Evolutionary conservation across 2,329 filamentous ascomycete genomes (phyloP), one percentile per base, ranked within the genome.

Genomic region (Cryphonectria nitschkei): DNA sequence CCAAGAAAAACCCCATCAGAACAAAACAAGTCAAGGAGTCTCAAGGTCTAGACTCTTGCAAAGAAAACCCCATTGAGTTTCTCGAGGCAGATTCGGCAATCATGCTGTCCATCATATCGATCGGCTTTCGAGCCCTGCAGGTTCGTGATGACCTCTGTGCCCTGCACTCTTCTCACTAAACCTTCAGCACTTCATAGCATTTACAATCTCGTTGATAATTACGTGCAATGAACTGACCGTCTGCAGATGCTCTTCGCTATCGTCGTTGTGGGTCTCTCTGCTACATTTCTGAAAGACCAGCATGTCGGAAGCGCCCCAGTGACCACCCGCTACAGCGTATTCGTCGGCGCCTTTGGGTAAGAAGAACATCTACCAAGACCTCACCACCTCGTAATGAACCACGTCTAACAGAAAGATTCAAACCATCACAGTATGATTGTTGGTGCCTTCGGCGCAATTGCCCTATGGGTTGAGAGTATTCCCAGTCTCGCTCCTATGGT

Each of bases 291-390:
- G 34, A 80, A 80, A 68, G 75, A 29, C 39, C 61, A 41, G 34
- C 39, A 46, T 62, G n/a, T 64, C 34, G 77, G 76, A 54, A 72
- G 67, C 13, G 74, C 76, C 1, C 78, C 79, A 0, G 67, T 76
- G 22, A 77, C 79, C 65, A 80, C 78, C 2, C 77, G 78, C 5
- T 80, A 79, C 70, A 76, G 75, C 61, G 76, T 75, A 72, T 80
- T 80, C 69, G 74, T 75, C 1, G 79, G 79, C 34, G 79, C 77
- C 1, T 79, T 80, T 46, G 79, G 66, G 66, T 68, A 68, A 61
- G 50, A 26, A 39, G 50, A 26, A 39, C 32, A 16, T 6, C 22
- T 16, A 50, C 6, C 43, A 22, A 22, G 4, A 1, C 26, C 37
- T 19, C 3, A 11, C 14, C 58, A 13, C 32, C 58, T 62, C 34